Conservation (phyloP, 805 yeast genomes). For the Kodamaea laetipori region DNA sequence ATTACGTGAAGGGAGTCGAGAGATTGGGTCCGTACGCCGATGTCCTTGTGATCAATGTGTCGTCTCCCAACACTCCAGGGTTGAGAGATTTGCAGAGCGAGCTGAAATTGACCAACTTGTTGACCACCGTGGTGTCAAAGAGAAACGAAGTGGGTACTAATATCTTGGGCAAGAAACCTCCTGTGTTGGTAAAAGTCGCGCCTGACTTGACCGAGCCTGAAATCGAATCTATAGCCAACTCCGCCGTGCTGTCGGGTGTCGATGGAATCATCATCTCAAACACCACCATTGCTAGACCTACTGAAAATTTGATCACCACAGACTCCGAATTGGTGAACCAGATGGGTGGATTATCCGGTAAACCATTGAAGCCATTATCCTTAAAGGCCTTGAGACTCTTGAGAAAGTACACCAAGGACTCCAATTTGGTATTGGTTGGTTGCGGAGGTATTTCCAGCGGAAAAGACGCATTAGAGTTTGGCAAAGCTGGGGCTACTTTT, state of each 20-base stretch:
- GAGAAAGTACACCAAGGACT: constrained; percentile 74
- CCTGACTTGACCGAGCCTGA: constrained; percentile 87
- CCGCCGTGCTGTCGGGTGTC: constrained; percentile 73
- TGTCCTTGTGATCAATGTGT: constrained; percentile 85
- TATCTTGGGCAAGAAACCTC: constrained; percentile 57
- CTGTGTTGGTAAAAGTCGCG: constrained; percentile 87
- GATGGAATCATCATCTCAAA: constrained; percentile 94
- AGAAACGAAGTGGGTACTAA: constrained; percentile 54
- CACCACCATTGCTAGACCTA: constrained; percentile 86
- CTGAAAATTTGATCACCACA: constrained; percentile 51
- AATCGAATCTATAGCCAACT: constrained; percentile 75
- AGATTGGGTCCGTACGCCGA: constrained; percentile 84
- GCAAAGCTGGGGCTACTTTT: constrained; percentile 90
- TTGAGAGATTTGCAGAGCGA: constrained; percentile 83
- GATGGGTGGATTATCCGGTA: constrained; percentile 91
- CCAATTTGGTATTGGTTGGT: constrained; percentile 76
- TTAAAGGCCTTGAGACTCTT: constrained; percentile 69
- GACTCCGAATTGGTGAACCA: constrained; percentile 47
- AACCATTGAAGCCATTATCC: constrained; percentile 80
- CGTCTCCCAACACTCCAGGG: constrained; percentile 97
- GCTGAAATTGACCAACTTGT: constrained; percentile 64
- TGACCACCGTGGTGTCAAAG: constrained; percentile 66
- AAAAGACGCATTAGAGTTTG: constrained; percentile 86
- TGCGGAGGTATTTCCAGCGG: constrained; percentile 94
- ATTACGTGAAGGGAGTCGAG: constrained; percentile 82